A percentile compares a stretch with the other conserved stretches of the same genome.
phyloP scores from a whole-genome alignment of 441 rosid genomes.

The Aquilaria agallochum region DNA sequence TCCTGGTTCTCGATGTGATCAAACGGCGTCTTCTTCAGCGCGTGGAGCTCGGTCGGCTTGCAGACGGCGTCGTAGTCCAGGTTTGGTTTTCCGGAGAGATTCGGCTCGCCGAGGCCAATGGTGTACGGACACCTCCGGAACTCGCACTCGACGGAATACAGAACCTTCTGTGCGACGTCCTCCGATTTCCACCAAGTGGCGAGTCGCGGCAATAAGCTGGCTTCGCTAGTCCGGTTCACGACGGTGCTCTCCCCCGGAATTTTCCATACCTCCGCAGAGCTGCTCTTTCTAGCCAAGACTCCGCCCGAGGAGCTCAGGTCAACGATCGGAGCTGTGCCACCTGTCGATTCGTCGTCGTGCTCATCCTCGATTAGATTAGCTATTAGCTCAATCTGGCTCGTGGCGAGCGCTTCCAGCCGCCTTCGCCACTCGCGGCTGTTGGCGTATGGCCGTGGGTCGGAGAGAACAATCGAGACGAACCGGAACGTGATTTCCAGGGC shows the following conservation, averaged over 20 bases:
- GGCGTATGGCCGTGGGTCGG: constrained; percentile 66
- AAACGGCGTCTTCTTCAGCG: constrained; percentile 45
- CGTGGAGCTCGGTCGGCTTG: constrained; percentile 53
- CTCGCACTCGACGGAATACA: constrained; percentile 67
- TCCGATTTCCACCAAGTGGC: constrained; percentile 78
- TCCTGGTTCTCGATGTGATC: constrained; percentile 59
- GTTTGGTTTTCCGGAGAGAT: constrained; percentile 63
- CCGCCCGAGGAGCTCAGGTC: constrained; percentile 35
- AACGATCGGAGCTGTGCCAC: constrained; percentile 41
- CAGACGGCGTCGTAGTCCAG: constrained; percentile 83
- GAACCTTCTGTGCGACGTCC: constrained; percentile 55
- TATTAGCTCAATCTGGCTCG: constrained; percentile 60
- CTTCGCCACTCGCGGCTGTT: constrained; percentile 74
- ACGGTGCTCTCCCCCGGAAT: constrained; percentile 39
- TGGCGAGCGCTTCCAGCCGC: constrained; percentile 60
- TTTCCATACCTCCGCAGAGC: constrained; percentile 65
- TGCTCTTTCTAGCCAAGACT: constrained; percentile 38
- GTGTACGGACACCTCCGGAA: constrained; percentile 74
- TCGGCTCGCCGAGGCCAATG: constrained; percentile 80
- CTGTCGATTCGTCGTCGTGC: constrained; percentile 24
- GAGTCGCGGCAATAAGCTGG: constrained; percentile 72
- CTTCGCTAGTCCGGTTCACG: constrained; percentile 52
- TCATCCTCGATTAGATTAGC: constrained; percentile 54
- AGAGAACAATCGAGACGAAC: constrained; percentile 48
- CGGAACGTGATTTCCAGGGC: constrained; percentile 80